A percentile compares a stretch with the other conserved stretches of the same genome.
These are phyloP conservation scores for Radiomyces spectabilis DNA, from an alignment of 192 early-diverging fungal species.

Conservation along the genomic window DNA sequence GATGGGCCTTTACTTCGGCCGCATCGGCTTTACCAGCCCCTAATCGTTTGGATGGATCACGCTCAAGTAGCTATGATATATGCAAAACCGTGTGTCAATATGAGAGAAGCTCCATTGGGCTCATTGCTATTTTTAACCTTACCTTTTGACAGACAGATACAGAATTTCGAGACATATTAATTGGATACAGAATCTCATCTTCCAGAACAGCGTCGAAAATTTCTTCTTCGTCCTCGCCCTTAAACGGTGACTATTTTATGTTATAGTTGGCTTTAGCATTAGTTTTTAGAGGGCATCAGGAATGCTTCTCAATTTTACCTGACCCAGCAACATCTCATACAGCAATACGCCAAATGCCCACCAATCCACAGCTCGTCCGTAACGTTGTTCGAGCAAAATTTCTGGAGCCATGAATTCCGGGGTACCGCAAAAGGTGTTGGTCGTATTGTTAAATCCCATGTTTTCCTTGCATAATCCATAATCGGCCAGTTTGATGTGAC, in stretches of 20 bases:
- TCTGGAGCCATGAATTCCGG: constrained; percentile 89
- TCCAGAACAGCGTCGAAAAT: constrained; percentile 81
- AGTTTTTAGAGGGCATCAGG: not conserved
- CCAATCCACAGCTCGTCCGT: constrained; percentile 78
- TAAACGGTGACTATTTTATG: constrained; percentile 49
- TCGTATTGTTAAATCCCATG: constrained; percentile 58
- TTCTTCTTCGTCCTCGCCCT: constrained; percentile 78
- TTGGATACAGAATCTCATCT: constrained; percentile 69
- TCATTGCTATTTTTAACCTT: constrained; percentile 2
- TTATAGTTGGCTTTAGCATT: too few species aligned
- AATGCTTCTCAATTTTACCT: constrained; percentile 22
- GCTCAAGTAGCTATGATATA: constrained; percentile 53
- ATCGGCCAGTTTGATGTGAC: constrained; percentile 80
- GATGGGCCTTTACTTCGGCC: constrained; percentile 65
- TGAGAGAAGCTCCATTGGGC: not conserved
- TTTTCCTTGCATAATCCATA: constrained; percentile 85
- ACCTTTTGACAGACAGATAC: constrained; percentile 58
- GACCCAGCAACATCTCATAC: constrained; percentile 67
- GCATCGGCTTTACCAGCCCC: constrained; percentile 56
- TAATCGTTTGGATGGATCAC: constrained; percentile 56
- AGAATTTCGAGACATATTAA: constrained; percentile 58
- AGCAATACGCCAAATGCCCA: constrained; percentile 64
- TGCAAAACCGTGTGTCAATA: not conserved
- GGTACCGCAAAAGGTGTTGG: constrained; percentile 79
- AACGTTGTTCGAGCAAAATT: constrained; percentile 69